A percentile compares a stretch with the other conserved stretches of the same genome.
Conservation (phyloP, 2,329 filamentous ascomycete genomes). For the Blumeriella jaapii region DNA sequence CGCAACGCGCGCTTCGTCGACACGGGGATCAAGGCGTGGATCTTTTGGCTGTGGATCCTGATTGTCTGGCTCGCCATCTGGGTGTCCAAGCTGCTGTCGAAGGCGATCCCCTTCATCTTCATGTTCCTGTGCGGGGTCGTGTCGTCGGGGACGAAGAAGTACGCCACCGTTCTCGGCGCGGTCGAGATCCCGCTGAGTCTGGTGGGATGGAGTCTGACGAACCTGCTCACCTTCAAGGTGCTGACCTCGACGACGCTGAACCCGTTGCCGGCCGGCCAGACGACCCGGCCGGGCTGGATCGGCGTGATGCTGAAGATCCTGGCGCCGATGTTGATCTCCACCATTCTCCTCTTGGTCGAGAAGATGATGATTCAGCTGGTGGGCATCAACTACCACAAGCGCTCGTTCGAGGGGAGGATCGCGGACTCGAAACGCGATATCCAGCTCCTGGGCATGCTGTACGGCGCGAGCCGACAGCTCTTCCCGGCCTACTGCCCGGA, state of each 20-base stretch:
- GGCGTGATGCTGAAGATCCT: constrained; percentile 52
- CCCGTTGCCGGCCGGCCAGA: too few species aligned
- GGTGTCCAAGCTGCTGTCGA: constrained; percentile 53
- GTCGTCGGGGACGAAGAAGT: constrained; percentile 59
- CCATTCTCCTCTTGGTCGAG: constrained; percentile 62
- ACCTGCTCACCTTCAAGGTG: constrained; percentile 49
- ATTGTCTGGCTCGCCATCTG: constrained; percentile 57
- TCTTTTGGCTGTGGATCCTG: constrained; percentile 58
- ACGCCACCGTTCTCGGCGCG: constrained; percentile 51
- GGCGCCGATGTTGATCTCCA: constrained; percentile 54
- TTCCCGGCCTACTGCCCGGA: constrained; percentile 91
- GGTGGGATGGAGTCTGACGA: constrained; percentile 56
- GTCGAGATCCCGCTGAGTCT: constrained; percentile 56
- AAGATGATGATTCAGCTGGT: constrained; percentile 73
- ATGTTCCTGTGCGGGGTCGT: constrained; percentile 60
- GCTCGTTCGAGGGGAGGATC: constrained; percentile 73
- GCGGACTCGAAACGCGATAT: constrained; percentile 84
- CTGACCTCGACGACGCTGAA: constrained; percentile 32
- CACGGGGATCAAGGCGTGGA: constrained; percentile 40
- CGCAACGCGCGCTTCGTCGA: constrained; percentile 17
- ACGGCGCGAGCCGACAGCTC: constrained; percentile 76
- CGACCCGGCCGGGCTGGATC: too few species aligned
- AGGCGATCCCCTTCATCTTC: constrained; percentile 48
- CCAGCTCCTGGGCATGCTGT: constrained; percentile 69
- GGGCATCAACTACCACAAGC: constrained; percentile 74